These are phyloP conservation scores for Naganishia vishniacii DNA, from an alignment of 768 basidiomycete genomes.

Conservation along the genomic window DNA sequence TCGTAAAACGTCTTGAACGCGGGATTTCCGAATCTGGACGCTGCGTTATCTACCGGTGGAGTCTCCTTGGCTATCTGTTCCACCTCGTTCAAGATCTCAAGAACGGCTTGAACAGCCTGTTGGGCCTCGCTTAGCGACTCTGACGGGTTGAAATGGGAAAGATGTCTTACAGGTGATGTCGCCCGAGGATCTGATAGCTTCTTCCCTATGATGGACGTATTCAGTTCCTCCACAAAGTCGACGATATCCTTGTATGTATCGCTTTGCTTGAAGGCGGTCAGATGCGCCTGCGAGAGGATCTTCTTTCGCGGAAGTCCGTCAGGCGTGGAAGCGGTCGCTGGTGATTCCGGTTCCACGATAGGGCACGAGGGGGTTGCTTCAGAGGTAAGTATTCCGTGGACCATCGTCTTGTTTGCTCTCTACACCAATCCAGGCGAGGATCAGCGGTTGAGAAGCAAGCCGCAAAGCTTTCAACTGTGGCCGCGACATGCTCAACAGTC, in stretches of 20 bases:
- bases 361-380: background rate
- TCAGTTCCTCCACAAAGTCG: constrained; percentile 66
- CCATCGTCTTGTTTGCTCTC: too few relatives aligned
- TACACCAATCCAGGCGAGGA: too few relatives aligned
- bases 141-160: background rate
- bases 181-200: constrained; percentile 66
- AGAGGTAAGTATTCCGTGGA: background rate
- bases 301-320: constrained; percentile 57
- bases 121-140: background rate
- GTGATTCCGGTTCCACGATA: background rate
- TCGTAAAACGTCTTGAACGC: constrained; percentile 92
- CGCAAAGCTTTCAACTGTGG: too few relatives aligned
- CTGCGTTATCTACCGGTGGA: constrained; percentile 80
- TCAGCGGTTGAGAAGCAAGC: too few relatives aligned
- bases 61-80: constrained; percentile 63
- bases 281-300: constrained; percentile 70
- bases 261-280: constrained; percentile 74
- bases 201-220: constrained; percentile 66
- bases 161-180: constrained; percentile 58
- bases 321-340: background rate
- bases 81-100: constrained; percentile 63
- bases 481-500: too few relatives aligned
- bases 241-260: constrained; percentile 64
- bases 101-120: constrained; percentile 62
- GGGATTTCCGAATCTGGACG: constrained; percentile 93